These are phyloP conservation scores for Cenchrus americanus DNA, from an alignment of 176 grass and related monocot species.

Conservation along the genomic window DNA sequence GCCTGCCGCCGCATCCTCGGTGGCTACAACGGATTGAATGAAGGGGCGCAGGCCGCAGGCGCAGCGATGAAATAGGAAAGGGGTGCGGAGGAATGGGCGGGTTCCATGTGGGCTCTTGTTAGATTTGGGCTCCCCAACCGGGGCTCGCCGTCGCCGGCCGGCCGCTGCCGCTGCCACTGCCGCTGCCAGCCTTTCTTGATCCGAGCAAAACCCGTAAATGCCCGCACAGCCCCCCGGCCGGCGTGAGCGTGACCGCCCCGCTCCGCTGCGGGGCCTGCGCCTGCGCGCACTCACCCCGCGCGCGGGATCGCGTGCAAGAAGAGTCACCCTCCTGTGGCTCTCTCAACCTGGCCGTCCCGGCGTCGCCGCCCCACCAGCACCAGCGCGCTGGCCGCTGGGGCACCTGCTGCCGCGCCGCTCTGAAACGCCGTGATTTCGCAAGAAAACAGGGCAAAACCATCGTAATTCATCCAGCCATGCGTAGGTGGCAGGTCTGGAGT, in stretches of 20 bases:
- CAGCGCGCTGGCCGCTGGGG: not conserved
- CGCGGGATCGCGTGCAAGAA: not conserved
- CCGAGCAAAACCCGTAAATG: constrained; percentile 37
- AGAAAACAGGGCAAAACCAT: not conserved
- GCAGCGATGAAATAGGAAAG: not conserved
- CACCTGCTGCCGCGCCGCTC: not conserved
- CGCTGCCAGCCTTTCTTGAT: constrained; percentile 36
- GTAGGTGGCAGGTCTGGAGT: too few species aligned
- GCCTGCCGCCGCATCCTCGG: constrained; percentile 16
- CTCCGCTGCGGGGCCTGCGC: not conserved
- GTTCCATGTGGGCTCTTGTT: constrained; percentile 41
- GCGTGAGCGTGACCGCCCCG: not conserved
- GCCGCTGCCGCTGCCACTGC: not conserved
- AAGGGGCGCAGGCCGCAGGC: not conserved
- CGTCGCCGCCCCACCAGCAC: not conserved
- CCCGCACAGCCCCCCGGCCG: not conserved
- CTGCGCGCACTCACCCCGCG: not conserved
- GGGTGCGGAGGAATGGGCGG: not conserved
- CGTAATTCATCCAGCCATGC: not conserved
- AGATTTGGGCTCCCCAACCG: constrained; percentile 25
- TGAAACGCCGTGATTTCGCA: not conserved
- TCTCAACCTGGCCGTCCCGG: not conserved
- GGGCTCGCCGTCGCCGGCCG: not conserved
- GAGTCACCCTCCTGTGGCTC: constrained; percentile 11
- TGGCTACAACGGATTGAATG: constrained; percentile 29